Conservation (phyloP, 169 alveolate genomes). For the Plasmodium falciparum region DNA sequence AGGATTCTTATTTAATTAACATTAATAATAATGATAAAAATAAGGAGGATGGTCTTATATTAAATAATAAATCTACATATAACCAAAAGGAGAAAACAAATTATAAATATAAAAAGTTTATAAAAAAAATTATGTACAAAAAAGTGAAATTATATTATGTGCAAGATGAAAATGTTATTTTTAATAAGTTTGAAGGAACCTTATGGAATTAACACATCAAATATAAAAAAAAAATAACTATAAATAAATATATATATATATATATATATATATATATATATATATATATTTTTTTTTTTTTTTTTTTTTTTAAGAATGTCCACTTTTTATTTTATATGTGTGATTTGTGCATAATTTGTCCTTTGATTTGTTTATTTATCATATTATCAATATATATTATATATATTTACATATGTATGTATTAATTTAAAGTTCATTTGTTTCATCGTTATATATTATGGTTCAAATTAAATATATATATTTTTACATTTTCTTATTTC, state of each 20-base stretch:
- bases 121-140: constrained; percentile 62
- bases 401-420: too few relatives aligned
- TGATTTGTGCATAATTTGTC: neutral
- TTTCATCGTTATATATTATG: too few relatives aligned
- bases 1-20: constrained; percentile 18
- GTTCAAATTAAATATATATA: too few relatives aligned
- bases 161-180: constrained; percentile 49
- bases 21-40: neutral
- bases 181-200: constrained; percentile 60
- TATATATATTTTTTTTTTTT: neutral
- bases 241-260: neutral
- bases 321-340: neutral
- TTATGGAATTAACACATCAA: constrained; percentile 34
- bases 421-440: too few relatives aligned
- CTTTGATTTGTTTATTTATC: too few relatives aligned
- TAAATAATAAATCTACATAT: neutral
- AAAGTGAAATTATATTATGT: constrained; percentile 49
- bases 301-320: neutral
- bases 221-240: neutral
- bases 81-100: neutral
- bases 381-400: too few relatives aligned
- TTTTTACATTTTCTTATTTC: too few relatives aligned
- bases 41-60: neutral
- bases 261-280: neutral
- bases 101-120: constrained; percentile 6